Evolutionary conservation across 352 stramenopile species (phyloP).

Genomic region (Pythium vanterpoolii): DNA sequence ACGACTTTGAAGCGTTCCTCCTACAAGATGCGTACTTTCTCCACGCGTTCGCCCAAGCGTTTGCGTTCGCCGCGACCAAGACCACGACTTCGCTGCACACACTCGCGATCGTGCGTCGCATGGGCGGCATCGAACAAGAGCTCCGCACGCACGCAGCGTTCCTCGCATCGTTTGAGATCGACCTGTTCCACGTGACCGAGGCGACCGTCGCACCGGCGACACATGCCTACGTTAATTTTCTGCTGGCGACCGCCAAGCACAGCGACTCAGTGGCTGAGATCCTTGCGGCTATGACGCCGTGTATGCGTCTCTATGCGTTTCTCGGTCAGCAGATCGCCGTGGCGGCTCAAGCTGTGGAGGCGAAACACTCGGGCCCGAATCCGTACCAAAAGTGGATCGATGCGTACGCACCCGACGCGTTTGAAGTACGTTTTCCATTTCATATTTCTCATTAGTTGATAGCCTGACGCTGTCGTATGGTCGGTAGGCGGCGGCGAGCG

Average conservation of each 20-base stretch:
- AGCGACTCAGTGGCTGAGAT: conserved; percentile 34
- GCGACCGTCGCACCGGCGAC: conserved; percentile 31
- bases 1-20: conserved; percentile 44
- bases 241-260: conserved; percentile 38
- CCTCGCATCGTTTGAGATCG: conserved; percentile 45
- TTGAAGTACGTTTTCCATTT: conserved; percentile 24
- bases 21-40: conserved; percentile 60
- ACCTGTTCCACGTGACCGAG: conserved; percentile 30
- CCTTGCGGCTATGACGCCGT: conserved; percentile 52
- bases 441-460: no score
- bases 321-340: conserved; percentile 31
- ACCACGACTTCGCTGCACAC: conserved; percentile 27
- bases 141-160: conserved; percentile 43
- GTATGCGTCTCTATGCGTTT: conserved; percentile 49
- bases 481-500: conserved; percentile 14
- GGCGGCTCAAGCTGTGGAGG: conserved; percentile 2
- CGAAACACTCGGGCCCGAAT: background rate
- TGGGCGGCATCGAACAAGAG: conserved; percentile 45
- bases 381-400: conserved; percentile 52
- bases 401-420: conserved; percentile 38
- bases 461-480: no score
- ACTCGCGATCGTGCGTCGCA: conserved; percentile 38
- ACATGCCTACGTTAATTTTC: conserved; percentile 44
- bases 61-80: conserved; percentile 46
- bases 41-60: conserved; percentile 47